Evolutionary conservation across 257 asterid species (phyloP), one percentile per base, ranked within the genome.

Genomic region (Plantago ovata): DNA sequence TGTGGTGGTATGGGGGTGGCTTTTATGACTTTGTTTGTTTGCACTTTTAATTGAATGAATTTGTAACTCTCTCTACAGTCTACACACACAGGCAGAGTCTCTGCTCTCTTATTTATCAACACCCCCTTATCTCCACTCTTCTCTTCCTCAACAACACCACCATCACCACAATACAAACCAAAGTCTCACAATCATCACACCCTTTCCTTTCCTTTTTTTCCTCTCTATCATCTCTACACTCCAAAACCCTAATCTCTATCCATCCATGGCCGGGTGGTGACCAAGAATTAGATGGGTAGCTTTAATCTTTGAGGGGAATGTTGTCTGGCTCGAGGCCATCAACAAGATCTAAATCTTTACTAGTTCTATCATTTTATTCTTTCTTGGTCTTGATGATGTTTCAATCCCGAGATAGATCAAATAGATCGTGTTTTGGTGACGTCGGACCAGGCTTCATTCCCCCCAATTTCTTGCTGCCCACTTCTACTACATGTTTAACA

Each of bases 391-490:
- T 28, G 36, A 28, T 28, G 36, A 28, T 28, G 36, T 28, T 28
- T 4, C 7, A 28, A 28, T 28, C 2, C 36, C 36, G 7, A 33
- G 24, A 36, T 55, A 14, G 5, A 18, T 1, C 13, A 55, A 4
- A 13, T 13, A 32, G 79, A 72, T 78, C 82, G 44, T 66, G 55
- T 8, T 70, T 77, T 74, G n/a, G 74, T 62, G 84, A 74, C 81
- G 75, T 89, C 95, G 95, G 95, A 89, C 97, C 97, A 89, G 97
- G 97, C 97, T 89, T 89, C 97, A 89, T 86, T 89, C 95, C 95
- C 97, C 95, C 89, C 87, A 89, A 84, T 73, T 60, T 73, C 68
- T 57, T 41, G 78, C 89, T n/a, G n/a, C n/a, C n/a, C n/a, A n/a
- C n/a, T n/a, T n/a, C n/a, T n/a, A n/a, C n/a, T n/a, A n/a, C n/a